phyloP scores from a whole-genome alignment of 805 yeast species.

The Candida palmyrensis region DNA sequence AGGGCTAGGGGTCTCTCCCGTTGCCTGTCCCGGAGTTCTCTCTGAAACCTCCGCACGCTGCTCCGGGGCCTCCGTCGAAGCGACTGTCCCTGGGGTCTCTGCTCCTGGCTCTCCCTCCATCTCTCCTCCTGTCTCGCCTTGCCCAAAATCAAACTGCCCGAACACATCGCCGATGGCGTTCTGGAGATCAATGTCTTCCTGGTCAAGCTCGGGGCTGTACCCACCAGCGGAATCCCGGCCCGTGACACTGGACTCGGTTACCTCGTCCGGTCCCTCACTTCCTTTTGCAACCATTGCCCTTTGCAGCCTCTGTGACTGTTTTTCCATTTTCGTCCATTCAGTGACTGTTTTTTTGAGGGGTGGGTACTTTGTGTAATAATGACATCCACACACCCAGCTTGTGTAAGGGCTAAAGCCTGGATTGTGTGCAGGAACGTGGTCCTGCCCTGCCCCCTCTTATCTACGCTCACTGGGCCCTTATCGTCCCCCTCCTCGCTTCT shows the following conservation, averaged over 20 bases:
- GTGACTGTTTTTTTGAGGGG: constrained; percentile 14
- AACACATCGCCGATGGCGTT: constrained; percentile 37
- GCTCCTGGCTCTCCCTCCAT: not conserved
- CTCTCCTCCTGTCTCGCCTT: constrained; percentile 1
- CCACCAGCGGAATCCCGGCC: no score
- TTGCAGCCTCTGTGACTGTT: constrained; percentile 16
- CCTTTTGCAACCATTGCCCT: constrained; percentile 8
- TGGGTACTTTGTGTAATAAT: not conserved
- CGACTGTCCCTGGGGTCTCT: no score
- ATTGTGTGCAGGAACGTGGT: no score
- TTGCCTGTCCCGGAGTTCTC: not conserved
- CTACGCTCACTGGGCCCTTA: no score
- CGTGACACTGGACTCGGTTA: no score
- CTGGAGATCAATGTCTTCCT: constrained; percentile 22
- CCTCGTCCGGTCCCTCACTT: constrained; percentile 4
- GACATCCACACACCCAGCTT: constrained; percentile 2
- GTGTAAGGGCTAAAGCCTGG: no score
- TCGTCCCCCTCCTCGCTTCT: no score
- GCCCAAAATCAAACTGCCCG: constrained; percentile 22
- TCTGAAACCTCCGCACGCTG: not conserved
- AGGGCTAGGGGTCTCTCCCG: not conserved
- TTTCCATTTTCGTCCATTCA: constrained; percentile 8
- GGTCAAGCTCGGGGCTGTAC: constrained; percentile 3
- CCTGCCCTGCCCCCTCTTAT: no score
- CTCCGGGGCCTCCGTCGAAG: not conserved